phyloP scores from a whole-genome alignment of 257 asterid species.

The Solanum lycopersicoides region DNA sequence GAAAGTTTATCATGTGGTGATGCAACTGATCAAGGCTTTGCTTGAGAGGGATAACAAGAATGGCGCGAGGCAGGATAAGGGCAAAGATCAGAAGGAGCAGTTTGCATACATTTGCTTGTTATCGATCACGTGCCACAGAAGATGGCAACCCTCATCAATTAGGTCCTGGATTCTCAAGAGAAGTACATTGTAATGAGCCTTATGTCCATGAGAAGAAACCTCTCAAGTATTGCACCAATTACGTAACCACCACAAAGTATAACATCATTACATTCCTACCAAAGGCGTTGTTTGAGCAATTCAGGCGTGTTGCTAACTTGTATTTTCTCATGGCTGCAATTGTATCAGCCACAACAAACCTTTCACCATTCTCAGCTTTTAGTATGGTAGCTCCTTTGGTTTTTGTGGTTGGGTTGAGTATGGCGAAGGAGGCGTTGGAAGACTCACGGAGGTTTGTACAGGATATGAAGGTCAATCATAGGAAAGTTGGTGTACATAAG shows the following conservation, averaged over 20 bases:
- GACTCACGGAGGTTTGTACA: slow-evolving; percentile 85
- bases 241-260: slow-evolving; percentile 85
- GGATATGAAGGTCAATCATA: slow-evolving; percentile 81
- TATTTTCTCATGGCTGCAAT: slow-evolving; percentile 86
- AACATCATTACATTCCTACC: slow-evolving; percentile 76
- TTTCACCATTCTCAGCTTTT: slow-evolving; percentile 63
- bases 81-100: slow-evolving; percentile 70
- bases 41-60: slow-evolving; percentile 16
- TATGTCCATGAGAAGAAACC: slow-evolving; percentile 56
- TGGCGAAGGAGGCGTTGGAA: slow-evolving; percentile 94
- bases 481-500: slow-evolving; percentile 61
- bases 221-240: slow-evolving; percentile 55
- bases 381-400: slow-evolving; percentile 90
- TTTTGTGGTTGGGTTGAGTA: slow-evolving; percentile 92
- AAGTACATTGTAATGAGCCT: slow-evolving; percentile 75
- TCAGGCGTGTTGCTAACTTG: slow-evolving; percentile 86
- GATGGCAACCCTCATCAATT: slow-evolving; percentile 28
- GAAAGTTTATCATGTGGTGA: not conserved
- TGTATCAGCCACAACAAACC: slow-evolving; percentile 61
- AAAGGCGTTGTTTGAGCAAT: slow-evolving; percentile 88
- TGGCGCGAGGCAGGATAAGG: slow-evolving; percentile 72
- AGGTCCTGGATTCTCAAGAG: slow-evolving; percentile 79
- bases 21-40: not conserved
- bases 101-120: slow-evolving; percentile 72
- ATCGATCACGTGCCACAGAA: slow-evolving; percentile 33